These are phyloP conservation scores for Penicillium alfredii DNA, from an alignment of 495 filamentous ascomycete genomes.

Conservation along the genomic window DNA sequence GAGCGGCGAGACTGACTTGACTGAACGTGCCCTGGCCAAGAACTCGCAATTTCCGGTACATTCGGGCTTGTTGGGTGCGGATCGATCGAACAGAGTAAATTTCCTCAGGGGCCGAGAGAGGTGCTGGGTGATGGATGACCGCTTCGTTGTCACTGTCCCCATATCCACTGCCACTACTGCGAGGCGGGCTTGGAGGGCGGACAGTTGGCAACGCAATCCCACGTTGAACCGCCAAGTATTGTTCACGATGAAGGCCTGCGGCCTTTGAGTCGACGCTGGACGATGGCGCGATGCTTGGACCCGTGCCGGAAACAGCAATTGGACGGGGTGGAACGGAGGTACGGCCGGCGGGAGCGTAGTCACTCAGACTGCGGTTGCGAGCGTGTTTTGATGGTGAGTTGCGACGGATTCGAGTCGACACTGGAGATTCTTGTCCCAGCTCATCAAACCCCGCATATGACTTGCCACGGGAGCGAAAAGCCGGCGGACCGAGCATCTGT, in stretches of 20 bases:
- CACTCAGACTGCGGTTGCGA: slow-evolving; percentile 78
- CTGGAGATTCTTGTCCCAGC: slow-evolving; percentile 31
- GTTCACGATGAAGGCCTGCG: slow-evolving; percentile 68
- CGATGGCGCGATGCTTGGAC: slow-evolving; percentile 35
- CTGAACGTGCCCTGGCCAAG: slow-evolving; percentile 95
- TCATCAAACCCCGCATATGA: slow-evolving; percentile 33
- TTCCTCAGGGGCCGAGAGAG: slow-evolving; percentile 25
- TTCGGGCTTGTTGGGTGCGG: slow-evolving; percentile 37
- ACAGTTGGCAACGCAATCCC: slow-evolving; percentile 54
- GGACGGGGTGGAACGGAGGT: slow-evolving; percentile 58
- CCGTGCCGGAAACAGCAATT: slow-evolving; percentile 61
- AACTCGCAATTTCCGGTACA: slow-evolving; percentile 69
- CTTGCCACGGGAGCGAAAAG: slow-evolving; percentile 30
- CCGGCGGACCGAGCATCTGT: slow-evolving; percentile 30
- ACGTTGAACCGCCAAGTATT: slow-evolving; percentile 69
- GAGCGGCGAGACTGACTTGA: slow-evolving; percentile 81
- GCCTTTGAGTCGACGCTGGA: slow-evolving; percentile 39
- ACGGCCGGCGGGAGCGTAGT: slow-evolving; percentile 70
- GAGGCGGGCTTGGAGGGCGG: slow-evolving; percentile 70
- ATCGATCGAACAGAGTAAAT: slow-evolving; percentile 42
- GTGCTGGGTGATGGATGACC: slow-evolving; percentile 21
- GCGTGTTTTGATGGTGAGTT: slow-evolving; percentile 39
- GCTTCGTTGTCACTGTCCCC: slow-evolving; percentile 28
- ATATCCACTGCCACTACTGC: slow-evolving; percentile 47
- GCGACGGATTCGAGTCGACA: slow-evolving; percentile 21